Evolutionary conservation across 768 basidiomycete genomes (phyloP).

Genomic region (Psilocybe tampanensis): DNA sequence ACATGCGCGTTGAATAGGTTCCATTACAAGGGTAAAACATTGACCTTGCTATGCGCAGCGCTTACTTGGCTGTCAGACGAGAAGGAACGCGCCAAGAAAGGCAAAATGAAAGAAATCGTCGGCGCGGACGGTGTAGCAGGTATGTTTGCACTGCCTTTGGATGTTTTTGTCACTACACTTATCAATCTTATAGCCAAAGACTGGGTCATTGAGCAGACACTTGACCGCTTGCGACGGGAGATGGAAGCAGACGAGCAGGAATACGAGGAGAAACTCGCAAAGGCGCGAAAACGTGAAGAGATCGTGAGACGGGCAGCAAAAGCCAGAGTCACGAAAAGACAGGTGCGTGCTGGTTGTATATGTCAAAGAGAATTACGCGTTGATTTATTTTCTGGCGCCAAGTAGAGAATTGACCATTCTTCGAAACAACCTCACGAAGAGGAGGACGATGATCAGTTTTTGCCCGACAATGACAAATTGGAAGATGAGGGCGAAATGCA

Average conservation of each 20-base stretch:
- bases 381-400: background rate
- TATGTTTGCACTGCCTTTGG: constrained; percentile 16
- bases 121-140: constrained; percentile 31
- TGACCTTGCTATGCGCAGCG: constrained; percentile 76
- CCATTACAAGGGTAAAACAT: constrained; percentile 76
- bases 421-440: constrained; percentile 24
- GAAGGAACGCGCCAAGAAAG: constrained; percentile 67
- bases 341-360: constrained; percentile 36
- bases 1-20: background rate
- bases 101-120: constrained; percentile 49
- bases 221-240: constrained; percentile 62
- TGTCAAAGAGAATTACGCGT: background rate
- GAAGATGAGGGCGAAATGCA: constrained; percentile 47
- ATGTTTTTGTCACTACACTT: too few relatives aligned
- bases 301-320: constrained; percentile 51
- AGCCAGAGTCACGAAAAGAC: constrained; percentile 62
- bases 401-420: background rate
- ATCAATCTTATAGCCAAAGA: constrained; percentile 55
- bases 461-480: constrained; percentile 60
- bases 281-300: constrained; percentile 67
- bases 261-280: constrained; percentile 58
- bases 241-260: constrained; percentile 70
- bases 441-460: constrained; percentile 66
- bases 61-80: constrained; percentile 78
- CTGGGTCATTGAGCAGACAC: constrained; percentile 78